Base-by-base conservation (phyloP, 2,329 filamentous ascomycete genomes). In the Hypoxylon sp. region DNA sequence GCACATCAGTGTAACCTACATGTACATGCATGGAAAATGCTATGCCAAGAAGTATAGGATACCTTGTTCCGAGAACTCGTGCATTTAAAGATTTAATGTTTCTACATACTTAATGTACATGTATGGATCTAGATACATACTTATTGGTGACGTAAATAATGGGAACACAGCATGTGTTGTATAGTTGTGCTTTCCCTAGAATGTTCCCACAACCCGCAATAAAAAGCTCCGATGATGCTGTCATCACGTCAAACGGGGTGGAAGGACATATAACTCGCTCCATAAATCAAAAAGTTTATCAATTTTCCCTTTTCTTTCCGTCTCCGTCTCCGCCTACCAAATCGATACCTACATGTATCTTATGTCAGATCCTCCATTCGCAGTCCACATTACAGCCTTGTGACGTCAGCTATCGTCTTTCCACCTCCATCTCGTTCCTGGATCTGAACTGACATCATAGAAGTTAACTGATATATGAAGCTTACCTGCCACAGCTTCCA, bases 161-260 rank as follows among this genome's bases (percentile, higher is more conserved):
- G 34, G 53, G 34, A 48, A 47, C 30, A 48, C 32, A 19, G 19
- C 34, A 53, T 66, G 53, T 46, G 14, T 8, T 30, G 29, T 29
- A 29, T 5, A 8, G 27, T 30, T 9, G 29, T 30, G 29, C 29
- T 30, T 30, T 30, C 29, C 25, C 6, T 27, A 27, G 6, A 27
- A 3, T 27, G 19, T 39, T 39, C 9, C 25, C 16, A 3, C 39
- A 51, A 21, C 16, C 45, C 62, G 65, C 29, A 60, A 53, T 56
- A 70, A 68, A n/a, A 66, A 61, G 59, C 65, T 68, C 68, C 62
- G 65, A 59, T 53, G 34, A 53, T 67, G 65, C 29, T 58, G 54
- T 61, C 62, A 63, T 63, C 32, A 63, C 53, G 59, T 65, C 67
- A 59, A 58, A 32, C 58, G 16, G 37, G 46, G 37, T 34, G 25